phyloP scores from a whole-genome alignment of 225 moss, liverwort and hornwort species.

The Polytrichum commune region DNA sequence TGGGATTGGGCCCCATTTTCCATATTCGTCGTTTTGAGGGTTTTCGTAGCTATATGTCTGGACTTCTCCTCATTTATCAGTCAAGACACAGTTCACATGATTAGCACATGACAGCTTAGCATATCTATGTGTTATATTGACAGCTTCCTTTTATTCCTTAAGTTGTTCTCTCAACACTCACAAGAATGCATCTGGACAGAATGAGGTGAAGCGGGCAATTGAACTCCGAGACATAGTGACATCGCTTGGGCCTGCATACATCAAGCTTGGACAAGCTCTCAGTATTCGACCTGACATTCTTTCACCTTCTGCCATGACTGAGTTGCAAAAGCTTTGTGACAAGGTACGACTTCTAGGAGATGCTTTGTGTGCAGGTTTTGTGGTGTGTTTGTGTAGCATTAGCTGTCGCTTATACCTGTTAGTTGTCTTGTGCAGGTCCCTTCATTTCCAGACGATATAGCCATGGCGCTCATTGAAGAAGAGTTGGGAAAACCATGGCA shows the following conservation, averaged over 20 bases:
- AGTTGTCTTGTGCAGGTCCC: constrained; percentile 61
- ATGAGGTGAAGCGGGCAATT: constrained; percentile 95
- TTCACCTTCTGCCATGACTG: constrained; percentile 97
- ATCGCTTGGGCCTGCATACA: constrained; percentile 98
- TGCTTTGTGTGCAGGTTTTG: not conserved
- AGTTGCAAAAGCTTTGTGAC: constrained; percentile 99
- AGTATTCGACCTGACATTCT: constrained; percentile 96
- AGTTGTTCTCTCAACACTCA: no score
- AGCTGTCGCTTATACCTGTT: not conserved
- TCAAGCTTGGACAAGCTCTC: constrained; percentile 98
- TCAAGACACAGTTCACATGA: no score
- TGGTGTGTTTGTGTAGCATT: not conserved
- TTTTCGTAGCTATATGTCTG: not conserved
- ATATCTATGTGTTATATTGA: no score
- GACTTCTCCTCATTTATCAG: no score
- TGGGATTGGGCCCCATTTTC: constrained; percentile 5
- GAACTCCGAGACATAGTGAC: constrained; percentile 96
- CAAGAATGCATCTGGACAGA: constrained; percentile 38
- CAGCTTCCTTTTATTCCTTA: no score
- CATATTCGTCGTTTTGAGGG: not conserved
- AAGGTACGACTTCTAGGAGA: constrained; percentile 50
- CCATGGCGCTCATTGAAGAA: constrained; percentile 84
- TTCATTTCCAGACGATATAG: constrained; percentile 83
- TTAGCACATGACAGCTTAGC: no score
- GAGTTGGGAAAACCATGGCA: constrained; percentile 93